Base-by-base conservation (phyloP, 306 rosid species). In the Cucumis cinereus region DNA sequence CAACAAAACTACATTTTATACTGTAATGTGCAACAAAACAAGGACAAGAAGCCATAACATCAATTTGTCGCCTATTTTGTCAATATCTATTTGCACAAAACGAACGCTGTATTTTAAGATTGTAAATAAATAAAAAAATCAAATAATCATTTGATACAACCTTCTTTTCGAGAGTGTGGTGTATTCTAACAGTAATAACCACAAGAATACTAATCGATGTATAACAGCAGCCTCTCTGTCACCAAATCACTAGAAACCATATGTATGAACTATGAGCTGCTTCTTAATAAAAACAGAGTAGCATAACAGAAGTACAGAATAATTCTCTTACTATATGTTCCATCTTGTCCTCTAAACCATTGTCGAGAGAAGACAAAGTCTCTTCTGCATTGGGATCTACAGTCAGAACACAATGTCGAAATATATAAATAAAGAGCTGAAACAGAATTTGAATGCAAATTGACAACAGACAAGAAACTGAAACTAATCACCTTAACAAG, bases 311-410 rank as follows among this genome's bases (percentile, higher is more conserved):
- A 63, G 38, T 64, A 77, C 12, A 50, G 9, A 63, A n/a, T 47
- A 68, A 11, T 80, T 59, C 10, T 67, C 98, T 91, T 88, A 94
- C 98, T 94, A 72, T 90, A 91, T 79, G 92, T 86, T 84, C 96
- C 97, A 80, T 94, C 96, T 83, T 91, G 97, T 83, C 87, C 93
- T 1, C 80, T 90, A 83, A 94, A 91, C 98, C 98, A 94, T 82
- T 87, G 97, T 89, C 98, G 85, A 43, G 98, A 90, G 85, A 91
- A 91, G 81, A 94, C 47, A 82, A 91, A 94, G 83, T 94, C 98
- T 75, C 91, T 84, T 87, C 87, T 94, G 67, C 96, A 90, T 69
- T 89, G 92, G 96, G 95, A 94, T 87, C 98, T 94, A 81, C 45
- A 81, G 19, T 16, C 76, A 80, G 50, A 47, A 82, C 40, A 77